Evolutionary conservation across 2,329 filamentous ascomycete species (phyloP).

Genomic region (Calonectria hongkongensis): DNA sequence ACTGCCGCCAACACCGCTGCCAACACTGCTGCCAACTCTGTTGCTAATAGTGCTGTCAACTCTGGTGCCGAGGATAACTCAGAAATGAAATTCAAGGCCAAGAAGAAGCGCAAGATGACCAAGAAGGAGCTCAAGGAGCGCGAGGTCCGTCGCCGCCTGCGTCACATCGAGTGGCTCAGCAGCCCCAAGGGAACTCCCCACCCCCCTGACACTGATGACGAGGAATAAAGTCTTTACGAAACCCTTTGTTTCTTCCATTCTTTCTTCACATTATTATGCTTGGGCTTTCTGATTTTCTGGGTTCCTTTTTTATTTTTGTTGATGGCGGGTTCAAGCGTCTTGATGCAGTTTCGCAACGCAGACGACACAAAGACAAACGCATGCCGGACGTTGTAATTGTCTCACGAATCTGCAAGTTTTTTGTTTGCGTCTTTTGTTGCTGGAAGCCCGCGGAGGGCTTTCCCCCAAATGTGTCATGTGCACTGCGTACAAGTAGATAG

Average conservation of each 20-base stretch:
- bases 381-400: conserved; percentile 20
- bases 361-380: conserved; percentile 25
- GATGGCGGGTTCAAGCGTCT: conserved; percentile 27
- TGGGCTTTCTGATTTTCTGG: conserved; percentile 16
- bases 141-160: conserved; percentile 88
- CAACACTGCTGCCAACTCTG: conserved; percentile 74
- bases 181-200: conserved; percentile 89
- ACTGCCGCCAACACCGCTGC: conserved; percentile 74
- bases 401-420: conserved; percentile 26
- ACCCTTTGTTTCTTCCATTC: conserved; percentile 33
- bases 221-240: conserved; percentile 65
- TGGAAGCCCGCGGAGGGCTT: neutral
- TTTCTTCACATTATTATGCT: conserved; percentile 3
- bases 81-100: conserved; percentile 89
- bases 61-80: conserved; percentile 87
- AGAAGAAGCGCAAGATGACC: conserved; percentile 99
- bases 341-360: conserved; percentile 29
- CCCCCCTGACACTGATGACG: conserved; percentile 86
- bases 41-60: conserved; percentile 78
- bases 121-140: conserved; percentile 96
- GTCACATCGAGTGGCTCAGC: conserved; percentile 91
- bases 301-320: conserved; percentile 26
- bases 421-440: conserved; percentile 20
- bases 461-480: conserved; percentile 22
- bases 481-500: conserved; percentile 44